Percentiles rank a stretch among this genome's conserved stretches.
Evolutionary conservation across 352 stramenopile genomes (phyloP).

Genomic region (Globisporangium rhizosaccharum): DNA sequence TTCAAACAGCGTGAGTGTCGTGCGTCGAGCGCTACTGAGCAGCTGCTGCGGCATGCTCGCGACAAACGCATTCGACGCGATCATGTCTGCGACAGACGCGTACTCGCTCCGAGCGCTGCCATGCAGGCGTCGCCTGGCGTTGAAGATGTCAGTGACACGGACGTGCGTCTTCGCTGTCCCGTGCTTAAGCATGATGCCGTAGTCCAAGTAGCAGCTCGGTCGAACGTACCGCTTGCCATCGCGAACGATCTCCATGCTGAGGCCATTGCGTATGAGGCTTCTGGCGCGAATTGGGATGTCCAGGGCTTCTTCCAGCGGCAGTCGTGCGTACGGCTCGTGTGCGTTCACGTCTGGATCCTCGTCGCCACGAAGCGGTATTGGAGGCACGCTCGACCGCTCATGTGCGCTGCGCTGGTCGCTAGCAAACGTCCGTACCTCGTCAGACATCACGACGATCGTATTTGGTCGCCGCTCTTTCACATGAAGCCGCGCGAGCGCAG

Average conservation of each 20-base stretch:
- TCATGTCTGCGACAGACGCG: neutral
- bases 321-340: constrained; percentile 12
- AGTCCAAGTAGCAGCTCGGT: constrained; percentile 29
- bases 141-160: constrained; percentile 9
- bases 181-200: constrained; percentile 27
- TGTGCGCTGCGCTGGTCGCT: neutral
- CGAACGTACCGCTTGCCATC: constrained; percentile 20
- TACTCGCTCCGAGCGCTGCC: neutral
- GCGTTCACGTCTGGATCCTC: neutral
- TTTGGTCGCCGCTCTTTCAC: neutral
- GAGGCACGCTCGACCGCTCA: too few species aligned
- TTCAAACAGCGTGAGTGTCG: constrained; percentile 1
- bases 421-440: neutral
- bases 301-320: constrained; percentile 20
- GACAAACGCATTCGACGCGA: neutral
- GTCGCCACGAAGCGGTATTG: too few species aligned
- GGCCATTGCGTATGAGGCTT: constrained; percentile 19
- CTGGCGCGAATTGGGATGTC: constrained; percentile 19
- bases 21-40: neutral
- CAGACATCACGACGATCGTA: neutral
- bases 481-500: neutral
- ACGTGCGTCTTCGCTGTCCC: constrained; percentile 7
- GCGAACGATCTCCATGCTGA: constrained; percentile 24
- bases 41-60: neutral
- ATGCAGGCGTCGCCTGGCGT: neutral